These are phyloP conservation scores for Globisporangium heterothallicum DNA, from an alignment of 352 stramenopile genomes.

Conservation along the genomic window DNA sequence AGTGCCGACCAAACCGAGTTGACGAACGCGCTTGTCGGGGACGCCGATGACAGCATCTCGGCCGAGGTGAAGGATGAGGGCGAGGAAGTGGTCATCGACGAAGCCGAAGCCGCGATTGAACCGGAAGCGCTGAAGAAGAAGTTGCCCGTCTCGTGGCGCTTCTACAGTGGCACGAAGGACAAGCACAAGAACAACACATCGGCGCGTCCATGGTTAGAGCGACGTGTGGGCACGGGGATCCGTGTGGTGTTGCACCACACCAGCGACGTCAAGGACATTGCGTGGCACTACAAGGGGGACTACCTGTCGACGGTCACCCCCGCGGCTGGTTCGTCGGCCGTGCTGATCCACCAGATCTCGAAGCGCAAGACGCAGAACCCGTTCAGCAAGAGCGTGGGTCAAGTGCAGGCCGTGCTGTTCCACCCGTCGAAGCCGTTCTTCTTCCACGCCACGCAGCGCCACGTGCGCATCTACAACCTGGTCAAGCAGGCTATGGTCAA, in stretches of 20 bases:
- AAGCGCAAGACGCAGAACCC: slow-evolving; percentile 96
- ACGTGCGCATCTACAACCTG: slow-evolving; percentile 99
- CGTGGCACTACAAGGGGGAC: slow-evolving; percentile 99
- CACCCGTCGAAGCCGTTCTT: slow-evolving; percentile 99
- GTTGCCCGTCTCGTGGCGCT: slow-evolving; percentile 89
- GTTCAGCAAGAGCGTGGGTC: slow-evolving; percentile 92
- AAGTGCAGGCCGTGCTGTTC: slow-evolving; percentile 96
- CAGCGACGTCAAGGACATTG: slow-evolving; percentile 88
- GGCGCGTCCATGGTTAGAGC: slow-evolving; percentile 57
- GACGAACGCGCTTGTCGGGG: slow-evolving; percentile 92
- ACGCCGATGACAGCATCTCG: slow-evolving; percentile 69
- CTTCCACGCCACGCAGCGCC: slow-evolving; percentile 98
- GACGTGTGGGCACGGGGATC: slow-evolving; percentile 75
- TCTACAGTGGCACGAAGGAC: slow-evolving; percentile 80
- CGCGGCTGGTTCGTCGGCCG: slow-evolving; percentile 81
- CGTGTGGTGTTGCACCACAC: slow-evolving; percentile 85
- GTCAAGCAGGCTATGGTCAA: slow-evolving; percentile 98
- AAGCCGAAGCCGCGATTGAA: slow-evolving; percentile 65
- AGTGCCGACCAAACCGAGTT: slow-evolving; percentile 91
- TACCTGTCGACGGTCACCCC: slow-evolving; percentile 96
- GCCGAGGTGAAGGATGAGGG: slow-evolving; percentile 38
- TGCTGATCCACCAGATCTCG: slow-evolving; percentile 98
- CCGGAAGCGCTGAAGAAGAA: slow-evolving; percentile 80
- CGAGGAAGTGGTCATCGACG: slow-evolving; percentile 54
- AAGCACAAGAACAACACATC: slow-evolving; percentile 57